Percentiles rank a stretch among this genome's conserved stretches.
These are phyloP conservation scores for Salinomyces thailandicus DNA, from an alignment of 2,329 filamentous ascomycete species.

Conservation along the genomic window DNA sequence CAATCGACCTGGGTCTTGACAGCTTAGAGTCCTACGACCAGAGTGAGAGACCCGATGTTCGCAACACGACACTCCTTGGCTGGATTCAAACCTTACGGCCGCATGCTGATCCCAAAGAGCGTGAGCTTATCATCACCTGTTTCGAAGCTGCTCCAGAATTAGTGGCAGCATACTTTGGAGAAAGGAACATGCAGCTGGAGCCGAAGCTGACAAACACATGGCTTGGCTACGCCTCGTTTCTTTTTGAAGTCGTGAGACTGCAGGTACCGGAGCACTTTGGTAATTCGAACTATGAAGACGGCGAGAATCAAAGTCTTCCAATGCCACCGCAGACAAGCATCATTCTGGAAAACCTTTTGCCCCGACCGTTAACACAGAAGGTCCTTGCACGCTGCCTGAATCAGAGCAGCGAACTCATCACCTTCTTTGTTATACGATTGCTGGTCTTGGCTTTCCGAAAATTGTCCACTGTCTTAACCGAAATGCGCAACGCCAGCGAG, in stretches of 20 bases:
- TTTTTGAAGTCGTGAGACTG: slow-evolving; percentile 70
- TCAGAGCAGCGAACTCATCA: slow-evolving; percentile 65
- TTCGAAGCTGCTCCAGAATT: slow-evolving; percentile 77
- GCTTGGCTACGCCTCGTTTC: slow-evolving; percentile 84
- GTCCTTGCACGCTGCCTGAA: slow-evolving; percentile 69
- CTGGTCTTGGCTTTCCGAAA: slow-evolving; percentile 73
- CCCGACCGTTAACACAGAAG: slow-evolving; percentile 70
- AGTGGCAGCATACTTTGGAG: slow-evolving; percentile 76
- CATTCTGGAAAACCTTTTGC: slow-evolving; percentile 76
- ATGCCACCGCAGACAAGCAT: slow-evolving; percentile 69
- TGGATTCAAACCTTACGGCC: slow-evolving; percentile 72
- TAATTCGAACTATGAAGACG: slow-evolving; percentile 41
- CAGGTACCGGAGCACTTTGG: slow-evolving; percentile 65
- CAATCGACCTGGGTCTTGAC: slow-evolving; percentile 56
- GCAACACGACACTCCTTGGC: slow-evolving; percentile 68
- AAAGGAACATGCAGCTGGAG: slow-evolving; percentile 72
- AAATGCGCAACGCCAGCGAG: slow-evolving; percentile 42
- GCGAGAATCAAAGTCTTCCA: slow-evolving; percentile 39
- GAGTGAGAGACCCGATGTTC: slow-evolving; percentile 53
- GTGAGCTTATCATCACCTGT: slow-evolving; percentile 67
- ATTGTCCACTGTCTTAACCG: slow-evolving; percentile 51
- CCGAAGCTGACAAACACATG: slow-evolving; percentile 87
- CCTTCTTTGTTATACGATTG: slow-evolving; percentile 73
- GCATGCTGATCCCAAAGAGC: slow-evolving; percentile 70
- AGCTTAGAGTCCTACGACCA: slow-evolving; percentile 56